Conservation (phyloP, 108 stramenopile genomes). For the Epipyxis sp. region DNA sequence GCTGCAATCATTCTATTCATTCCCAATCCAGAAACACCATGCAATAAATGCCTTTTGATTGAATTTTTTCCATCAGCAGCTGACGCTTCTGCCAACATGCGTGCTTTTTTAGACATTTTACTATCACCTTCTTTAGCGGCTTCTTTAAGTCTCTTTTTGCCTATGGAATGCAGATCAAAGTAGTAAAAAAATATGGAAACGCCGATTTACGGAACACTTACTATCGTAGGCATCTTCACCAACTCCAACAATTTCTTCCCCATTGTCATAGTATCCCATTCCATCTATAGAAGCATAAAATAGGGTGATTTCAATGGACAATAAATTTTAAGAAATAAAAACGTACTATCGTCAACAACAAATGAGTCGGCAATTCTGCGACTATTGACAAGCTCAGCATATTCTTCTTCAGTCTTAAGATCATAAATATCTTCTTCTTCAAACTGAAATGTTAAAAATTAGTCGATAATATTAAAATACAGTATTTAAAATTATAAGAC, state of each 20-base stretch:
- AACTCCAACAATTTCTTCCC: constrained; percentile 83
- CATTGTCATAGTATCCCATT: constrained; percentile 93
- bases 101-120: constrained; percentile 17
- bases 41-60: background rate
- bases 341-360: constrained; percentile 84
- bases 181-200: constrained; percentile 12
- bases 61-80: background rate
- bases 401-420: constrained; percentile 75
- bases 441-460: background rate
- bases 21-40: too few relatives aligned
- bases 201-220: background rate
- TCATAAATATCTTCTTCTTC: constrained; percentile 68
- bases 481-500: background rate
- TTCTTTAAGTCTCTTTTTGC: constrained; percentile 8
- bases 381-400: constrained; percentile 69
- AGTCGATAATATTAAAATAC: background rate
- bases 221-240: constrained; percentile 30
- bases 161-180: background rate
- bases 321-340: background rate
- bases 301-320: background rate
- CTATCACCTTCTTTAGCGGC: constrained; percentile 4
- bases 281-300: constrained; percentile 62
- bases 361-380: constrained; percentile 90
- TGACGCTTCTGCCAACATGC: background rate
- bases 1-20: too few relatives aligned